A percentile compares a stretch with the other conserved stretches of the same genome.
Conservation (phyloP, 2,329 filamentous ascomycete genomes). For the Zelopaecilomyces penicillatus region DNA sequence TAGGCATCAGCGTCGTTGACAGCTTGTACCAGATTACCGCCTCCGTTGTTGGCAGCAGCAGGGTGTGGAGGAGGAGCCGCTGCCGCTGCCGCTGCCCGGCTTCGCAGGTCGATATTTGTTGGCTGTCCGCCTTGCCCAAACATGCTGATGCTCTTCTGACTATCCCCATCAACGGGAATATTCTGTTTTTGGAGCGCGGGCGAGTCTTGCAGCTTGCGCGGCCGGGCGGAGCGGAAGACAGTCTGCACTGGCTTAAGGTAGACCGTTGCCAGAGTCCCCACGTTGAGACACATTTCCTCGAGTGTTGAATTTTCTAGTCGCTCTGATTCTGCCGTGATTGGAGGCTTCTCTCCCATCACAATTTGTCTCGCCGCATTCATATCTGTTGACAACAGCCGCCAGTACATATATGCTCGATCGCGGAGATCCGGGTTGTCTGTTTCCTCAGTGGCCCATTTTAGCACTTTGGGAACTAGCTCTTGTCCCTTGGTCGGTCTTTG, state of each 20-base stretch:
- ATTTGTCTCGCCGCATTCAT: conserved; percentile 77
- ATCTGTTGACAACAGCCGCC: conserved; percentile 88
- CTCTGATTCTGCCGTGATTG: conserved; percentile 93
- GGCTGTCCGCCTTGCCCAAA: conserved; percentile 46
- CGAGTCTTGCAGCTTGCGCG: conserved; percentile 69
- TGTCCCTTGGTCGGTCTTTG: conserved; percentile 92
- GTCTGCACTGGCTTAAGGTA: conserved; percentile 97
- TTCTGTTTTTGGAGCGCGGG: conserved; percentile 74
- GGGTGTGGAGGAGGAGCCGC: not conserved
- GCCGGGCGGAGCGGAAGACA: conserved; percentile 84
- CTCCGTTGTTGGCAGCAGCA: conserved; percentile 13
- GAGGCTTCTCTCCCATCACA: conserved; percentile 95
- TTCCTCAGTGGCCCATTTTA: conserved; percentile 98
- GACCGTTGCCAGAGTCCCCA: conserved; percentile 91
- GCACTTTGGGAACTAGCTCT: conserved; percentile 82
- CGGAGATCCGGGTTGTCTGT: conserved; percentile 97
- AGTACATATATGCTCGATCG: conserved; percentile 98
- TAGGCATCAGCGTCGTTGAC: conserved; percentile 83
- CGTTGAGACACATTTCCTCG: conserved; percentile 94
- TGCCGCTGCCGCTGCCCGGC: conserved; percentile 16
- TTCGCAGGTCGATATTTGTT: conserved; percentile 40
- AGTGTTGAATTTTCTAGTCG: conserved; percentile 84
- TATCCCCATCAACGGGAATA: conserved; percentile 44
- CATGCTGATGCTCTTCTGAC: conserved; percentile 52
- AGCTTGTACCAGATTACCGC: conserved; percentile 55